Evolutionary conservation across 2,329 filamentous ascomycete species (phyloP).

Genomic region (Neonectria neomacrospora): DNA sequence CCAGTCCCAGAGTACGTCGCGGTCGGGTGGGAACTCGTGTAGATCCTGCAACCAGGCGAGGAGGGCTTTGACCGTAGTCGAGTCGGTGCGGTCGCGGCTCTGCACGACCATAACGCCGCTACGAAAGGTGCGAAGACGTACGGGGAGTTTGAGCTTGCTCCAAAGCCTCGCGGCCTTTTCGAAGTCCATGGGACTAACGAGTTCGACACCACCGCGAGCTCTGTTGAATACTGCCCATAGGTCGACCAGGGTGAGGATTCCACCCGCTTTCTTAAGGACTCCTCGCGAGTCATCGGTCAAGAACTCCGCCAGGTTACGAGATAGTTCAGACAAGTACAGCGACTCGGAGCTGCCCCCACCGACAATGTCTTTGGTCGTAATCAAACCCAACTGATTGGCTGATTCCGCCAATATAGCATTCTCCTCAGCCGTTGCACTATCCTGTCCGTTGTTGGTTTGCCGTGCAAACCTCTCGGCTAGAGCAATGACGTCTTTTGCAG

Average conservation of each 20-base stretch:
- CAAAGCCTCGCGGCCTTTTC: constrained; percentile 89
- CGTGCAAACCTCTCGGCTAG: constrained; percentile 88
- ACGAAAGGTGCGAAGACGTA: constrained; percentile 88
- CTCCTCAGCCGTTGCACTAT: constrained; percentile 74
- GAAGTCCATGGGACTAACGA: constrained; percentile 92
- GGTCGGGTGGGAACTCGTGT: constrained; percentile 71
- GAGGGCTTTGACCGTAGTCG: constrained; percentile 83
- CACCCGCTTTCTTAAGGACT: constrained; percentile 81
- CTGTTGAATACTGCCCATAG: constrained; percentile 96
- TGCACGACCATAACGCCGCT: constrained; percentile 96
- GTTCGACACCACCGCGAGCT: constrained; percentile 89
- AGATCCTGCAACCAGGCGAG: constrained; percentile 81
- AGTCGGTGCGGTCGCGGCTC: constrained; percentile 86
- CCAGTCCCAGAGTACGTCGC: constrained; percentile 81
- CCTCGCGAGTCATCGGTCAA: constrained; percentile 86
- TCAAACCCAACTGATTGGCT: constrained; percentile 79
- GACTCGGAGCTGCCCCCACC: constrained; percentile 79
- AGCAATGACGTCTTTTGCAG: constrained; percentile 94
- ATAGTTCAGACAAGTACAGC: constrained; percentile 88
- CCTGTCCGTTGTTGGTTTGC: constrained; percentile 69
- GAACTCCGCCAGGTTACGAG: constrained; percentile 88
- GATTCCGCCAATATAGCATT: constrained; percentile 83
- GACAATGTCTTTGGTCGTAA: constrained; percentile 96
- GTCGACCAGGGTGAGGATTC: constrained; percentile 90
- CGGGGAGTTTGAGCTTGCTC: constrained; percentile 86